phyloP scores from a whole-genome alignment of 2,329 filamentous ascomycete genomes.

The Delphinella strobiligena region DNA sequence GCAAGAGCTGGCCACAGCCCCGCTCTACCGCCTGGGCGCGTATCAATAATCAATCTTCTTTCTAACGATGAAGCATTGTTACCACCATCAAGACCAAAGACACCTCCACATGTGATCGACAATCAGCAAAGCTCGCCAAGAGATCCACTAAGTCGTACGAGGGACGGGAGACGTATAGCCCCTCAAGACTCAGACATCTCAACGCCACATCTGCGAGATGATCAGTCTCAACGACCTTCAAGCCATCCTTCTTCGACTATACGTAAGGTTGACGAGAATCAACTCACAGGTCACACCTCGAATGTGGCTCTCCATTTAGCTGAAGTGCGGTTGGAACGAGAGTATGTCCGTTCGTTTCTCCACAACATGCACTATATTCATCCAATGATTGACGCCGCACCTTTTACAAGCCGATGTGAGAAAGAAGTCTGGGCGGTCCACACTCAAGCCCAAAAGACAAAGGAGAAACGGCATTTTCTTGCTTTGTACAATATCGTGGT shows the following conservation, averaged over 20 bases:
- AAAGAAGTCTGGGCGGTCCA: slow-evolving; percentile 12
- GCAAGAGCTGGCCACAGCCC: slow-evolving; percentile 7
- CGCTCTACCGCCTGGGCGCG: background rate
- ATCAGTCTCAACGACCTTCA: background rate
- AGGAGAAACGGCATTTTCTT: slow-evolving; percentile 11
- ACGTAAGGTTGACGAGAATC: too few relatives aligned
- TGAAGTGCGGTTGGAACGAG: slow-evolving; percentile 1
- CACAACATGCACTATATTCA: slow-evolving; percentile 6
- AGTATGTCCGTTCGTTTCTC: slow-evolving; percentile 1
- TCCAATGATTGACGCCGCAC: slow-evolving; percentile 3
- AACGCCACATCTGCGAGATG: background rate
- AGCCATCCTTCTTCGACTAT: background rate
- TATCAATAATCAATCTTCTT: slow-evolving; percentile 4
- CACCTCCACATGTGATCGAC: slow-evolving; percentile 1
- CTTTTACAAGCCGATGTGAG: background rate
- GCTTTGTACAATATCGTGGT: slow-evolving; percentile 20
- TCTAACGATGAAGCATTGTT: slow-evolving; percentile 4
- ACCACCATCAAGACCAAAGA: slow-evolving; percentile 3
- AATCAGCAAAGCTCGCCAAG: too few relatives aligned
- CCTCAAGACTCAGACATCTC: too few relatives aligned
- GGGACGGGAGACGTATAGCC: too few relatives aligned
- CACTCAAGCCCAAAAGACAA: slow-evolving; percentile 7
- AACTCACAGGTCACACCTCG: too few relatives aligned
- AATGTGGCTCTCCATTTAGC: background rate
- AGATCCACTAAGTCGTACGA: too few relatives aligned